Conservation (phyloP, 805 yeast genomes). For the Saturnispora sanitii region DNA sequence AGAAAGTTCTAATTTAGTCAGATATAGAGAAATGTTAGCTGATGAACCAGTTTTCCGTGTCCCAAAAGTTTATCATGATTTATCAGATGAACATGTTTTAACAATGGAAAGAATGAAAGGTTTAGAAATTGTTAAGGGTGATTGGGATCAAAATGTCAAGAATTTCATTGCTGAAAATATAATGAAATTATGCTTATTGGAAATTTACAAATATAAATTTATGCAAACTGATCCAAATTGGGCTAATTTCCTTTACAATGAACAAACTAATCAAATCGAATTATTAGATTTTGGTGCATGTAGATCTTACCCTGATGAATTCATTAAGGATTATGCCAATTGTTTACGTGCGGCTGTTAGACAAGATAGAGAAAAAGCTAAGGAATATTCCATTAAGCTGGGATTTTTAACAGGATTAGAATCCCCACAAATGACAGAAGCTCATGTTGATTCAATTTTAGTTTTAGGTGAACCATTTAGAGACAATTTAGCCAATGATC, state of each 20-base stretch:
- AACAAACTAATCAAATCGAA: constrained; percentile 62
- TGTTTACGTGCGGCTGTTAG: constrained; percentile 67
- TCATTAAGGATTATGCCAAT: constrained; percentile 57
- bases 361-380: constrained; percentile 55
- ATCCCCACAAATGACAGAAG: constrained; percentile 75
- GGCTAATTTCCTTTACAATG: constrained; percentile 91
- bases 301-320: constrained; percentile 60
- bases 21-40: constrained; percentile 52
- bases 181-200: constrained; percentile 78
- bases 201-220: constrained; percentile 73
- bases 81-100: constrained; percentile 73
- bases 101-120: constrained; percentile 90
- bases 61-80: constrained; percentile 68
- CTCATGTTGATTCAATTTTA: constrained; percentile 85
- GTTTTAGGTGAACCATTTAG: constrained; percentile 90
- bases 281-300: constrained; percentile 94
- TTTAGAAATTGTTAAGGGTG: constrained; percentile 65
- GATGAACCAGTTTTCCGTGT: constrained; percentile 61
- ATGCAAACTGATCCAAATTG: constrained; percentile 99
- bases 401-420: constrained; percentile 93
- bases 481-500: constrained; percentile 29
- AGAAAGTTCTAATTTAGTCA: constrained; percentile 69
- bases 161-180: constrained; percentile 78
- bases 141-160: constrained; percentile 62
- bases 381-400: constrained; percentile 53